Evolutionary conservation across 2,329 filamentous ascomycete genomes (phyloP), one percentile per base, ranked within the genome.

Genomic region (Paraphoma sp.): DNA sequence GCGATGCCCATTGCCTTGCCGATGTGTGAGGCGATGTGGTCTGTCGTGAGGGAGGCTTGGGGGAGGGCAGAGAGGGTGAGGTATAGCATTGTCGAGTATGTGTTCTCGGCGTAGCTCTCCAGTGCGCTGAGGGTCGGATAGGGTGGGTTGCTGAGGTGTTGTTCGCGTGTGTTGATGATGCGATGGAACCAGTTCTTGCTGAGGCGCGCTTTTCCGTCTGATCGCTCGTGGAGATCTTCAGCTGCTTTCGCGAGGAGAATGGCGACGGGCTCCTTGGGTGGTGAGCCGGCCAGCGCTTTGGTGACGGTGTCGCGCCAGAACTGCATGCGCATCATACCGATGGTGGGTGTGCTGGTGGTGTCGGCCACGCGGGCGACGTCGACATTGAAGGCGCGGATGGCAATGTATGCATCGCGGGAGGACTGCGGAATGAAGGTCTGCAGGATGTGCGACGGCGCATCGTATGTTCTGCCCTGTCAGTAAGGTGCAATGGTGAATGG

Each of bases 21-120:
- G 55, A 98, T 91, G 75, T 99, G 95, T 52, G 91, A 96, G 8
- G 94, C 94, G 16, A 99, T 82, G 78, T 99, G 95, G 70, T 99
- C 95, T 42, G 93, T 87, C 23, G 93, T 89, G 68, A 97, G 84
- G 1, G 91, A 96, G 9, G 88, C 86, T 69, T 97, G 82, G 0
- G 92, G 90, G 54, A 97, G 79, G 6, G 89, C 84, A 16, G 92
- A 92, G 38, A 98, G 80, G 0, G 90, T 94, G 60, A 96, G 84
- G 75, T 99, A 99, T 78, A 96, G 87, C 44, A 98, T 82, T 0
- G 92, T 96, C 16, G 93, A 93, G 78, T 98, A 98, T 1, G 95
- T 98, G 67, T 93, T 93, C 77, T 99, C 95, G 0, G 92, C 92
- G 71, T 98, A 97, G 45, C 87, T 89, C 71, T 99, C 95, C 49